Conservation (phyloP, 352 stramenopile genomes). For the Elongisporangium undulatum region DNA sequence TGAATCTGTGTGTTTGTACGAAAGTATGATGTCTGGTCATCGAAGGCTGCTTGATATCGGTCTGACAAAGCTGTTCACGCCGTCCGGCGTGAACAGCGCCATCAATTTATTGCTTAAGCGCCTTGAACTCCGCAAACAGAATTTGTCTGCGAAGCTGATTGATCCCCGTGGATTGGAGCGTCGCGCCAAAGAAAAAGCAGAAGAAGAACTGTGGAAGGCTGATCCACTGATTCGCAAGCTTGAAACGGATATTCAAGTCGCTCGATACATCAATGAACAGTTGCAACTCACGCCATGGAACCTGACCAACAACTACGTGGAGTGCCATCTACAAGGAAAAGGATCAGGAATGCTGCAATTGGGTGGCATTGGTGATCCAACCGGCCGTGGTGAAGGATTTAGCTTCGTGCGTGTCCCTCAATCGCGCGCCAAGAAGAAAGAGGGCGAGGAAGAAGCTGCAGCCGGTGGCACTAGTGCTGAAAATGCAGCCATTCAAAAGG, state of each 20-base stretch:
- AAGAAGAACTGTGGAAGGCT: conserved; percentile 67
- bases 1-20: conserved; percentile 81
- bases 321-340: conserved; percentile 83
- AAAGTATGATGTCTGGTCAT: conserved; percentile 88
- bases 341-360: conserved; percentile 77
- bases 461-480: conserved; percentile 38
- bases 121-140: conserved; percentile 62
- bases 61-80: conserved; percentile 76
- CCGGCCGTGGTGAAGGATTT: conserved; percentile 78
- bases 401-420: conserved; percentile 79
- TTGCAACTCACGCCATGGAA: conserved; percentile 83
- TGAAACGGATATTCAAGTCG: conserved; percentile 77
- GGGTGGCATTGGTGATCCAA: conserved; percentile 77
- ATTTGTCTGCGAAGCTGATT: conserved; percentile 44
- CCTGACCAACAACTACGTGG: conserved; percentile 82
- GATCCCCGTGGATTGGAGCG: conserved; percentile 44
- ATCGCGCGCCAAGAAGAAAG: conserved; percentile 78
- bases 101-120: conserved; percentile 74
- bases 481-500: conserved; percentile 66
- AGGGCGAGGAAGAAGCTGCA: conserved; percentile 56
- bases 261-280: conserved; percentile 76
- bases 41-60: conserved; percentile 71
- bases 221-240: conserved; percentile 68
- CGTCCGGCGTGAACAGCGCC: conserved; percentile 60
- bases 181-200: conserved; percentile 49